These are phyloP conservation scores for Aspergillus sp. DNA, from an alignment of 2,329 filamentous ascomycete species.

Conservation along the genomic window DNA sequence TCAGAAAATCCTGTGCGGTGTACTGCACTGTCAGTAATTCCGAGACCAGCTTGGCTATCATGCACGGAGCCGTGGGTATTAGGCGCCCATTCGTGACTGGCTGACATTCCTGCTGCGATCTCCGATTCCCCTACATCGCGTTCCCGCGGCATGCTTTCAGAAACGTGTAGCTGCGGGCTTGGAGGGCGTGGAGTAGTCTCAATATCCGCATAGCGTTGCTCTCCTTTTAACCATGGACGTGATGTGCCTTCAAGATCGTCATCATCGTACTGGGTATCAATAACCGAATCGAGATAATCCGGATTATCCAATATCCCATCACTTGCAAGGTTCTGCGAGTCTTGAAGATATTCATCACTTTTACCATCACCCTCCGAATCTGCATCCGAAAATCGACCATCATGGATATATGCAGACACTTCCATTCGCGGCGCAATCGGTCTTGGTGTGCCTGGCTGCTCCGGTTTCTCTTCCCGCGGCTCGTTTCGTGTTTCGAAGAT, in stretches of 20 bases:
- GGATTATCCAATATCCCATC: conserved; percentile 31
- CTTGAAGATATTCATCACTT: conserved; percentile 18
- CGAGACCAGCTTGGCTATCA: conserved; percentile 3
- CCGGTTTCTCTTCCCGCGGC: neutral
- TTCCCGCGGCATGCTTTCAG: conserved; percentile 1
- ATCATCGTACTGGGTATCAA: conserved; percentile 29
- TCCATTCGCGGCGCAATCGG: conserved; percentile 15
- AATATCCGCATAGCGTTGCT: conserved; percentile 3
- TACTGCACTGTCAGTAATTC: neutral
- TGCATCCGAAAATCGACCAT: conserved; percentile 38
- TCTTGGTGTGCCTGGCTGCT: neutral
- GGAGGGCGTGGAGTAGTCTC: conserved; percentile 13
- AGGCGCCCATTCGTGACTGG: too few species aligned
- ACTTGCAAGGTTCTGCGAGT: conserved; percentile 20
- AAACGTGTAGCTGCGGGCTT: conserved; percentile 9
- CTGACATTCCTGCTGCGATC: neutral
- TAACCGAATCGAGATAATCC: conserved; percentile 32
- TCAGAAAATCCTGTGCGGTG: neutral
- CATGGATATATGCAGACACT: conserved; percentile 27
- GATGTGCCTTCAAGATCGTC: conserved; percentile 23
- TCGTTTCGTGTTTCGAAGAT: conserved; percentile 24
- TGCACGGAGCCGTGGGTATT: neutral
- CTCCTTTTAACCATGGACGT: conserved; percentile 6
- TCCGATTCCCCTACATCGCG: conserved; percentile 4
- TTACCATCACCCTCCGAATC: conserved; percentile 30